A percentile compares a stretch with the other conserved stretches of the same genome.
These are phyloP conservation scores for Fusarium floridanum DNA, from an alignment of 2,329 filamentous ascomycete genomes.

Conservation along the genomic window DNA sequence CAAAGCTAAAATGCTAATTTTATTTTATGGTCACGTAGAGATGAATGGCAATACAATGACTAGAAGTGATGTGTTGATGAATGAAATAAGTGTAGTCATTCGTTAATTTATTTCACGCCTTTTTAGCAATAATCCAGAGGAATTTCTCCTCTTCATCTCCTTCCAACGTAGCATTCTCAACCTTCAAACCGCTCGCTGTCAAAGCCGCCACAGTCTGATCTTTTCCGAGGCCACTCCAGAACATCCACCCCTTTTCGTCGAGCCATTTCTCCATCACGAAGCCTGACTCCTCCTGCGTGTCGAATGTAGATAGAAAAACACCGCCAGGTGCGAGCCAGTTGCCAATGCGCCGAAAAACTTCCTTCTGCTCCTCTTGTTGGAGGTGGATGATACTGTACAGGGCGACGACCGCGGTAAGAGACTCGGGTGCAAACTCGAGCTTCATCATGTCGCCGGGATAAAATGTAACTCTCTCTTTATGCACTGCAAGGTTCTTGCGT, in stretches of 20 bases:
- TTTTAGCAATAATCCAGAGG: constrained; percentile 8
- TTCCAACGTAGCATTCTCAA: not conserved
- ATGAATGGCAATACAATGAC: not conserved
- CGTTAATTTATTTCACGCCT: not conserved
- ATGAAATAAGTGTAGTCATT: not conserved
- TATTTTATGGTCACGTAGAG: not conserved
- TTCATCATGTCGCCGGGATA: constrained; percentile 21
- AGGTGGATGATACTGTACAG: constrained; percentile 32
- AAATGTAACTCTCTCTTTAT: not conserved
- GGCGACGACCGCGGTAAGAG: constrained; percentile 14
- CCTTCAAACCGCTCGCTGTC: not conserved
- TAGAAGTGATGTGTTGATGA: not conserved
- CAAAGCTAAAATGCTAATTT: not conserved
- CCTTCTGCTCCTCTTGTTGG: constrained; percentile 11
- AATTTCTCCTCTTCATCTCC: constrained; percentile 14
- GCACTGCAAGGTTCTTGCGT: not conserved
- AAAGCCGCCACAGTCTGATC: not conserved
- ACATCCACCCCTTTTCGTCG: constrained; percentile 27
- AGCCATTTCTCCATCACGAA: constrained; percentile 5
- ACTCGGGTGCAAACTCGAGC: constrained; percentile 8
- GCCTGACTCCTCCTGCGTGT: not conserved
- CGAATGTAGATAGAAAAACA: constrained; percentile 11
- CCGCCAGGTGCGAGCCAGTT: constrained; percentile 24
- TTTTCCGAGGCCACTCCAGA: constrained; percentile 21
- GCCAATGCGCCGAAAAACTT: constrained; percentile 2